These are phyloP conservation scores for Leccinum variicolor DNA, from an alignment of 768 basidiomycete species.

Conservation along the genomic window DNA sequence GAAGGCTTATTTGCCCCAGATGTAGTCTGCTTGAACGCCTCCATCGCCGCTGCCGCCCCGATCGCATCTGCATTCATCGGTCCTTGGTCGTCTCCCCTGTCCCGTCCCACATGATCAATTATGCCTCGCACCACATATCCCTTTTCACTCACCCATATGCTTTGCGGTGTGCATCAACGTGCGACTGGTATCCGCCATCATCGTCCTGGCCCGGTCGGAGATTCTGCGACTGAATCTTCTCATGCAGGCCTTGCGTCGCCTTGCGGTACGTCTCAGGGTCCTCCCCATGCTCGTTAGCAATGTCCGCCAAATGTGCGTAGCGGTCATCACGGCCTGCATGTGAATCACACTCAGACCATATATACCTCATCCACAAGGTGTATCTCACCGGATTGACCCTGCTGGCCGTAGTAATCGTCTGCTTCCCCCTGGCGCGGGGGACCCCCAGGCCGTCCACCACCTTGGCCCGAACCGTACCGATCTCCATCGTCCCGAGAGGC, in stretches of 20 bases:
- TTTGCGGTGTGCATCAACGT: constrained; percentile 27
- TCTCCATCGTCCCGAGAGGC: constrained; percentile 10
- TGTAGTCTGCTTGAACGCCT: constrained; percentile 29
- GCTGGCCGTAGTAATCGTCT: constrained; percentile 15
- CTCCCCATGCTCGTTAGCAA: constrained; percentile 16
- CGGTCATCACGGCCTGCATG: constrained; percentile 16
- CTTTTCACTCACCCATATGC: constrained; percentile 29
- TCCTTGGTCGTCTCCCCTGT: constrained; percentile 17
- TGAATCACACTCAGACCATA: constrained; percentile 2
- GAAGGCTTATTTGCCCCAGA: constrained; percentile 8
- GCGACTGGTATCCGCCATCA: constrained; percentile 15
- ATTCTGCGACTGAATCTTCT: constrained; percentile 18
- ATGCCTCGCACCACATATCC: not conserved
- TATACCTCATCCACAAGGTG: not conserved
- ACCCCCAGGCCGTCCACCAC: not conserved
- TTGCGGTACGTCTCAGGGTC: constrained; percentile 19
- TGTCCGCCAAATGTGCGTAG: constrained; percentile 13
- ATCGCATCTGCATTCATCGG: constrained; percentile 28
- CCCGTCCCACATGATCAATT: not conserved
- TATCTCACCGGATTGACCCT: constrained; percentile 6
- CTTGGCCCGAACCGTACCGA: constrained; percentile 4
- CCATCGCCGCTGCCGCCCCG: constrained; percentile 30
- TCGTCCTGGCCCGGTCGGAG: not conserved
- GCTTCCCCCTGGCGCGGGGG: constrained; percentile 17
- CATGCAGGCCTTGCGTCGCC: constrained; percentile 23